Base-by-base conservation (phyloP, 2,329 filamentous ascomycete genomes). In the Cryphonectria radicalis region DNA sequence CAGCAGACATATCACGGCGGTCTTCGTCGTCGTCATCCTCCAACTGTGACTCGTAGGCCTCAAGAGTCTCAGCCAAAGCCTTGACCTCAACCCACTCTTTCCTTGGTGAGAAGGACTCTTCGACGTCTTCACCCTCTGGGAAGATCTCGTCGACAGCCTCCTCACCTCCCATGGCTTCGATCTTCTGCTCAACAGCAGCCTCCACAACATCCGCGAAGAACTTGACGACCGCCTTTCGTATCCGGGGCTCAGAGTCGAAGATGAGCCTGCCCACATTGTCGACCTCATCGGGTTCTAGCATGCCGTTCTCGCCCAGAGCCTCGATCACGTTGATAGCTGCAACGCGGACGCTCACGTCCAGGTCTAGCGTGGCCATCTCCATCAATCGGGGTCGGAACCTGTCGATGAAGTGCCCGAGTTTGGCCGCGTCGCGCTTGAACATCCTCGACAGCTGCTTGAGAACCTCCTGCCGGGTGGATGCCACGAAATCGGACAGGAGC, bases 161-260 rank as follows among this genome's bases (percentile, higher is more conserved):
- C 68, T 91, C 88, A 35, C 95, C 95, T 59, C 93, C 93, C 70
- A 98, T 88, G 68, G 96, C 92, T 72, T 98, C 95, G 4, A 95
- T 83, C 77, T 92, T 94, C 67, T 88, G 87, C 43, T 94, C 91
- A 74, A 94, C 94, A 4, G 92, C 86, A 77, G 98, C 95, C 55
- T 92, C 88, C 57, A 98, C 91, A 75, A 94, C 95, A 72, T 93
- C 92, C 25, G 93, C 91, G 77, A 99, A 98, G 85, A 99, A 99
- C 17, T 88, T 88, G 32, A 95, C 93, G 2, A 97, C 93, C 2
- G 95, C 92, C 81, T 94, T 97, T 69, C 96, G 92, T 43, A 98
- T 91, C 74, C 91, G 90, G 8, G 91, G 83, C 77, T 98, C 95
- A 0, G 91, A 88, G 77, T 99, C 96, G 77, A 97, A 98, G 14